Base-by-base conservation (phyloP, 1,139 yeast genomes). In the Suhomyces coccinellae region DNA sequence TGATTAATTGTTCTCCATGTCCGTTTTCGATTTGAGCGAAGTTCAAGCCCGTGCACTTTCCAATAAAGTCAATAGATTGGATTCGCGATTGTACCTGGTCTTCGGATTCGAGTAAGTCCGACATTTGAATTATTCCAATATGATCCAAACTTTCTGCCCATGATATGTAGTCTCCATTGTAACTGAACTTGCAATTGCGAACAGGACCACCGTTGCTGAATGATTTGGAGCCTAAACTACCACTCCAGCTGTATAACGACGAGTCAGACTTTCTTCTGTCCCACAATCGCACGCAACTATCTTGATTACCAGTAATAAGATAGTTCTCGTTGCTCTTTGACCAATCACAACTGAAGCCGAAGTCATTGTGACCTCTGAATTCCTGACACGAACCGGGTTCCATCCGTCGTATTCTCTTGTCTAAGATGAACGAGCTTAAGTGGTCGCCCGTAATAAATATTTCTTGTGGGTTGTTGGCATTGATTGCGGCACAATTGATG, bases 61-160 rank as follows among this genome's bases (percentile, higher is more conserved):
- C 87, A 56, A 81, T 73, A 50, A 77, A 71, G 31, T 77, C 78
- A 14, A 82, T 69, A 3, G 73, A 65, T 56, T 82, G 86, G 28
- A 75, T 69, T 39, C 71, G 53, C 2, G 60, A 48, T 13, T 57
- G 61, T 14, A 57, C 49, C 3, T 49, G 50, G n/a, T 53, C 50
- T 13, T 50, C 45, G 15, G 51, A 36, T n/a, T 45, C 44, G 11
- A 44, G 36, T 40, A 72, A 51, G 41, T 67, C 73, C 15, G 63
- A 52, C 48, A 71, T 49, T 43, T 74, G 74, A 9, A 80, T 52
- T 1, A 82, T 53, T 4, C 83, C 83, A 8, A 79, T 77, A 53
- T 80, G 81, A 55, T 82, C 87, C 46, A 81, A 68, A 30, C 82
- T 75, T 54, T 82, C 87, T 3, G 83, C 83, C 75, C 83, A 79